These are phyloP conservation scores for Starmerella tilneyi DNA, from an alignment of 805 yeast species.

Conservation along the genomic window DNA sequence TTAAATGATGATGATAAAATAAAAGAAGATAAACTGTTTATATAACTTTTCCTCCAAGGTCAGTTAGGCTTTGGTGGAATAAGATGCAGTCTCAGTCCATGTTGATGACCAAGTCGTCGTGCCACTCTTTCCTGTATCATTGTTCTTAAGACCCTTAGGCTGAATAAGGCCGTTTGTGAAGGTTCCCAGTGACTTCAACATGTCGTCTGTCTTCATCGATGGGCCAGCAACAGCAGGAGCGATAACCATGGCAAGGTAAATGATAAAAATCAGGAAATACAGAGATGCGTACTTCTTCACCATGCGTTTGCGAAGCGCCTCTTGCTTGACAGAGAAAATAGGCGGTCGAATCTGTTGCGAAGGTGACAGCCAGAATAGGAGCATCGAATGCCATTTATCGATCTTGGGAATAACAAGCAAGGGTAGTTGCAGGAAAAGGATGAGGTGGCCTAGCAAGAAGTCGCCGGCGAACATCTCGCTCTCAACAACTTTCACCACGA, in stretches of 20 bases:
- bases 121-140: conserved; percentile 53
- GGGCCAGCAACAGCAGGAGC: conserved; percentile 86
- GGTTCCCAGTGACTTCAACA: conserved; percentile 27
- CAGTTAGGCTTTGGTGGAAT: conserved; percentile 7
- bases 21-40: conserved; percentile 3
- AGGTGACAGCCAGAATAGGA: conserved; percentile 98
- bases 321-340: conserved; percentile 91
- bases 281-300: conserved; percentile 82
- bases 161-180: conserved; percentile 63
- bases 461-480: conserved; percentile 94
- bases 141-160: conserved; percentile 70
- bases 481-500: conserved; percentile 86
- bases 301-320: conserved; percentile 93
- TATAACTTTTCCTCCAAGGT: background rate
- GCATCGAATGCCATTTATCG: conserved; percentile 96
- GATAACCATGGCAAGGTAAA: conserved; percentile 66
- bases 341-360: conserved; percentile 96
- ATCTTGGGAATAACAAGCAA: conserved; percentile 70
- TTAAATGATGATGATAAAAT: conserved; percentile 4
- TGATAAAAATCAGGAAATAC: conserved; percentile 56
- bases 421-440: conserved; percentile 84
- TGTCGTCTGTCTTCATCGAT: conserved; percentile 36
- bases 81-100: conserved; percentile 31
- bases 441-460: conserved; percentile 81
- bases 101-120: conserved; percentile 40